Evolutionary conservation across 2,329 filamentous ascomycete genomes (phyloP).

Genomic region (Coleophoma cylindrospora): DNA sequence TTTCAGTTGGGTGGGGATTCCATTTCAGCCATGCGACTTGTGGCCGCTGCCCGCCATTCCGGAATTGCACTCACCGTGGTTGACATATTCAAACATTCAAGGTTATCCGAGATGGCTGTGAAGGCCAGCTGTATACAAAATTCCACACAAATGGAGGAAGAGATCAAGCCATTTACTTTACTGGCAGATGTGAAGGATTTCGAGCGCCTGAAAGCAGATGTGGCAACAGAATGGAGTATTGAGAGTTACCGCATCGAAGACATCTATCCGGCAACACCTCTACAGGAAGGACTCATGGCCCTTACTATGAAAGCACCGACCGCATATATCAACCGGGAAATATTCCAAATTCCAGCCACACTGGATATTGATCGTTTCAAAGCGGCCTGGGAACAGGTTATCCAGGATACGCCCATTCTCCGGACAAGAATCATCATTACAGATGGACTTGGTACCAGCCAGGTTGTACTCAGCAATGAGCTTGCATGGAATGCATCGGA

Average conservation of each 20-base stretch:
- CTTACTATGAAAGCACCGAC: constrained; percentile 23
- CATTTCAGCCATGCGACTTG: constrained; percentile 33
- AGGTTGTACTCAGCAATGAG: not conserved
- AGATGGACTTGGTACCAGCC: not conserved
- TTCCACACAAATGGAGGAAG: not conserved
- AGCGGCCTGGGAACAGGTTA: constrained; percentile 16
- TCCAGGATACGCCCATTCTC: not conserved
- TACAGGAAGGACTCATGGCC: constrained; percentile 47
- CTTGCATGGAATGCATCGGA: not conserved
- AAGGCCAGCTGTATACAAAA: not conserved
- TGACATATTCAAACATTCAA: not conserved
- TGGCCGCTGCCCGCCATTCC: constrained; percentile 22
- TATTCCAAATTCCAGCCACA: constrained; percentile 7
- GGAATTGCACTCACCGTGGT: constrained; percentile 13
- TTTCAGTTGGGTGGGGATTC: constrained; percentile 41
- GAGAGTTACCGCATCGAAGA: constrained; percentile 17
- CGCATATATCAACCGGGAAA: constrained; percentile 25
- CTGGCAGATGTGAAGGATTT: not conserved
- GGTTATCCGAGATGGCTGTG: not conserved
- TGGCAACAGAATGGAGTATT: constrained; percentile 24
- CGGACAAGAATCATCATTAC: not conserved
- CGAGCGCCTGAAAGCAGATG: not conserved
- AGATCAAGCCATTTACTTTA: not conserved
- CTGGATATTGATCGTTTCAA: constrained; percentile 12
- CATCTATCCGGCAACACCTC: constrained; percentile 3